Conservation (phyloP, 768 basidiomycete genomes). For the Leccinum imitatum region DNA sequence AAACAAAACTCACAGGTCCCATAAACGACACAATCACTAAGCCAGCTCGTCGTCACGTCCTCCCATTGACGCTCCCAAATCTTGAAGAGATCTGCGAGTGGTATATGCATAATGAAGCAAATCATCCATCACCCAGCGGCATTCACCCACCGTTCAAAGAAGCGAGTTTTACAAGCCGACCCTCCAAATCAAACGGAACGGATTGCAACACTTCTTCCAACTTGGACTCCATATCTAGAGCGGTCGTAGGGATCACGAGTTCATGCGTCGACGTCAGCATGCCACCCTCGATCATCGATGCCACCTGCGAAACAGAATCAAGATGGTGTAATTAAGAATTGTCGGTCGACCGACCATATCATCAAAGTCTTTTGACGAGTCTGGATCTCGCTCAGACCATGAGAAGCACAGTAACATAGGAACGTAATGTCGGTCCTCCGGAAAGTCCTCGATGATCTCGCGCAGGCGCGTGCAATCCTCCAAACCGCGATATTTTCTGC, state of each 20-base stretch:
- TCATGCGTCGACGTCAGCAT: slow-evolving; percentile 41
- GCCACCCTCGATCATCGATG: slow-evolving; percentile 46
- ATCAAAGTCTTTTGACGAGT: slow-evolving; percentile 48
- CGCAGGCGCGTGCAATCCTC: slow-evolving; percentile 73
- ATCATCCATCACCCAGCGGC: background rate
- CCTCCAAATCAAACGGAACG: slow-evolving; percentile 54
- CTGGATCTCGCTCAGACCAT: slow-evolving; percentile 52
- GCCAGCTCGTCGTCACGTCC: slow-evolving; percentile 18
- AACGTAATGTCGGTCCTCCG: slow-evolving; percentile 54
- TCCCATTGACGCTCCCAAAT: slow-evolving; percentile 27
- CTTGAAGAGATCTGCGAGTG: slow-evolving; percentile 26
- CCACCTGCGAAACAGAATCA: slow-evolving; percentile 39
- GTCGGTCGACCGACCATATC: slow-evolving; percentile 51
- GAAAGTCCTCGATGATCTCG: slow-evolving; percentile 57
- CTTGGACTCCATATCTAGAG: slow-evolving; percentile 58
- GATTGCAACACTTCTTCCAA: slow-evolving; percentile 42
- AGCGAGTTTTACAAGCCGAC: slow-evolving; percentile 49
- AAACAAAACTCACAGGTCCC: slow-evolving; percentile 47
- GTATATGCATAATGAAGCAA: background rate
- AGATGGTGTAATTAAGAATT: background rate
- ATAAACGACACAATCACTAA: slow-evolving; percentile 27
- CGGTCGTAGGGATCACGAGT: slow-evolving; percentile 50
- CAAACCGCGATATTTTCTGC: slow-evolving; percentile 66
- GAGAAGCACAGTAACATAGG: slow-evolving; percentile 61
- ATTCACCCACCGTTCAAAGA: slow-evolving; percentile 48